Conservation (phyloP, 805 yeast genomes). For the Ogataea salicorniae region DNA sequence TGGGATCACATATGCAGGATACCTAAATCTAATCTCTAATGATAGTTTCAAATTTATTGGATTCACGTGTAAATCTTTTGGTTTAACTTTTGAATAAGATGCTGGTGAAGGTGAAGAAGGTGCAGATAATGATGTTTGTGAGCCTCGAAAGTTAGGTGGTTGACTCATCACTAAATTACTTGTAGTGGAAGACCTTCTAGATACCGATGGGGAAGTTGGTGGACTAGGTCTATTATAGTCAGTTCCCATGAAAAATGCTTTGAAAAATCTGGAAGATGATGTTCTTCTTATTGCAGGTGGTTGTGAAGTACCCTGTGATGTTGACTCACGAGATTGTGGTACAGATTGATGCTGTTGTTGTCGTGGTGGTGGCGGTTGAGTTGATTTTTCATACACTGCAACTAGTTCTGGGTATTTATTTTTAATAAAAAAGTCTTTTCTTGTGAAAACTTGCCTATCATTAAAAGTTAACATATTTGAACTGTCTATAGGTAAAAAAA, state of each 20-base stretch:
- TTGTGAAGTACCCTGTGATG: background rate
- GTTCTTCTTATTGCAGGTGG: constrained; percentile 4
- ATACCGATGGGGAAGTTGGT: constrained; percentile 8
- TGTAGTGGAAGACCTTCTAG: constrained; percentile 10
- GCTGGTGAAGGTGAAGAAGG: constrained; percentile 1
- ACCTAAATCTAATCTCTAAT: constrained; percentile 44
- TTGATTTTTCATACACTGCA: constrained; percentile 30
- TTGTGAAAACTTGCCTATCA: constrained; percentile 38
- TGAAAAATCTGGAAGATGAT: constrained; percentile 26
- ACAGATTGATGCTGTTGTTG: constrained; percentile 3
- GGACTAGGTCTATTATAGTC: constrained; percentile 12
- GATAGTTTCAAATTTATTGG: constrained; percentile 35
- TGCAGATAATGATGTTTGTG: constrained; percentile 3
- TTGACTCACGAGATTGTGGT: background rate
- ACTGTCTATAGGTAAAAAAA: constrained; percentile 45
- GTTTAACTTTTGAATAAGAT: constrained; percentile 7
- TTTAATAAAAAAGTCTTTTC: constrained; percentile 36
- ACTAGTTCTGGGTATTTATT: constrained; percentile 41
- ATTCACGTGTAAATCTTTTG: constrained; percentile 21
- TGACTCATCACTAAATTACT: background rate
- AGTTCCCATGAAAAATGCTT: constrained; percentile 21
- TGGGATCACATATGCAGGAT: constrained; percentile 45
- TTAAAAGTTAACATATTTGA: constrained; percentile 27
- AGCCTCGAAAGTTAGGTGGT: background rate
- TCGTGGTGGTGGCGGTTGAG: constrained; percentile 4